phyloP scores from a whole-genome alignment of 2,329 filamentous ascomycete species.

The Helotiales sp. region DNA sequence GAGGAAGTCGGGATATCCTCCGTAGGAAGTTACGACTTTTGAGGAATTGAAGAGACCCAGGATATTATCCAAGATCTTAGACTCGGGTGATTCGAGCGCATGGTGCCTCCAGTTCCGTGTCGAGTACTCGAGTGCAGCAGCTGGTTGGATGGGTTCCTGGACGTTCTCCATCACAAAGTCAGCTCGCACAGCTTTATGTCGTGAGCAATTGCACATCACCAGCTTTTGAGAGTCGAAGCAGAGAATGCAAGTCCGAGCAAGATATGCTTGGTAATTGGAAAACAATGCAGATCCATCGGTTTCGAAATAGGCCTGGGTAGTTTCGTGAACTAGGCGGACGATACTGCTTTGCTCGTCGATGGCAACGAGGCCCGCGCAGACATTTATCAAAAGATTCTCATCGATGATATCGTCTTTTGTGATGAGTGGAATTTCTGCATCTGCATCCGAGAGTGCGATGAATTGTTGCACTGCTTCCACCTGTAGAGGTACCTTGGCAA shows the following conservation, averaged over 20 bases:
- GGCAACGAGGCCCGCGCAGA: conserved; percentile 32
- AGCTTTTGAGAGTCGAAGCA: conserved; percentile 25
- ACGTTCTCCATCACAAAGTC: background rate
- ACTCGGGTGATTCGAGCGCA: too few relatives aligned
- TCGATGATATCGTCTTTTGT: conserved; percentile 39
- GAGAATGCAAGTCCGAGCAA: conserved; percentile 26
- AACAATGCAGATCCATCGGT: conserved; percentile 16
- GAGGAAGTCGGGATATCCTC: too few relatives aligned
- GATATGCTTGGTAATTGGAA: conserved; percentile 17
- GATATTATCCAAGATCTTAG: too few relatives aligned
- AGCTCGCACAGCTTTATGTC: background rate
- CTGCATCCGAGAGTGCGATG: conserved; percentile 36
- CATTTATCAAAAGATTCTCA: conserved; percentile 22
- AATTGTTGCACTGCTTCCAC: conserved; percentile 43
- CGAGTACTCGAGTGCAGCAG: too few relatives aligned
- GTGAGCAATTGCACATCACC: background rate
- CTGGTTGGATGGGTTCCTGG: too few relatives aligned
- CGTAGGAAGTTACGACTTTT: too few relatives aligned
- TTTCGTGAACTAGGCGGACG: conserved; percentile 33
- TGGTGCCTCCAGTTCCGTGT: too few relatives aligned
- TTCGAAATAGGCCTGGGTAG: conserved; percentile 34
- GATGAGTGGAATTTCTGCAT: conserved; percentile 29
- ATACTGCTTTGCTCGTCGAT: conserved; percentile 30
- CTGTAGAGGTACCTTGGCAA: conserved; percentile 37
- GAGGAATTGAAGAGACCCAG: too few relatives aligned